Base-by-base conservation (phyloP, 2,329 filamentous ascomycete genomes). In the Trichoderma endophyticum region DNA sequence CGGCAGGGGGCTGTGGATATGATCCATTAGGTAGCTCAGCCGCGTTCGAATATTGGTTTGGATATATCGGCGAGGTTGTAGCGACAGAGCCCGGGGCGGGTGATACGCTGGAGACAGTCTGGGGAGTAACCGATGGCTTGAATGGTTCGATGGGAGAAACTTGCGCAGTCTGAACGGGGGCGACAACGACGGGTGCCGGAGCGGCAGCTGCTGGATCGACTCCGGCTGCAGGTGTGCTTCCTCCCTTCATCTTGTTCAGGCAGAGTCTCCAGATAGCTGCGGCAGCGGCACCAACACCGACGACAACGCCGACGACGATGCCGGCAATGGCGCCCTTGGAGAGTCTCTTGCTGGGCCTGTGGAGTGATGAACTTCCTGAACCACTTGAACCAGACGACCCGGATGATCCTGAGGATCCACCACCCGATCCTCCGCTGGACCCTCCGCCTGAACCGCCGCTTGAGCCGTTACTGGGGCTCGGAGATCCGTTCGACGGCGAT, bases 301-400 rank as follows among this genome's bases (percentile, higher is more conserved):
- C 68, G 9, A 64, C 51, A 59, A 32, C 56, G 2, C 68, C 68
- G 21, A 71, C 32, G 3, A 51, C 68, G 12, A 71, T 64, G 9
- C 68, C 68, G 7, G 61, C 68, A 64, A 71, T 71, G 68, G 60
- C 68, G 0, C 59, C 68, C 6, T 21, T 39, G 7, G 68, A 71
- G 15, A 71, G 67, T 32, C 9, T 39, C 28, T 64, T 64, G 15
- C 34, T 48, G 18, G 24, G 43, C 15, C 36, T 64, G 8, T 48
- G 68, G 34, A 34, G 30, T 5, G 57, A 8, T 60, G 48, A 54
- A 9, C 39, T 3, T 39, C 36, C 36, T 43, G 39, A 43, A 4
- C 39, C 39, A 3, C 39, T 43, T n/a, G 39, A 43, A n/a, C 39
- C 39, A n/a, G 39, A 43, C 18, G 39, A 43, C 7, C 39, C 39